These are phyloP conservation scores for Mortierella sp. DNA, from an alignment of 371 early-diverging fungal genomes.

Conservation along the genomic window DNA sequence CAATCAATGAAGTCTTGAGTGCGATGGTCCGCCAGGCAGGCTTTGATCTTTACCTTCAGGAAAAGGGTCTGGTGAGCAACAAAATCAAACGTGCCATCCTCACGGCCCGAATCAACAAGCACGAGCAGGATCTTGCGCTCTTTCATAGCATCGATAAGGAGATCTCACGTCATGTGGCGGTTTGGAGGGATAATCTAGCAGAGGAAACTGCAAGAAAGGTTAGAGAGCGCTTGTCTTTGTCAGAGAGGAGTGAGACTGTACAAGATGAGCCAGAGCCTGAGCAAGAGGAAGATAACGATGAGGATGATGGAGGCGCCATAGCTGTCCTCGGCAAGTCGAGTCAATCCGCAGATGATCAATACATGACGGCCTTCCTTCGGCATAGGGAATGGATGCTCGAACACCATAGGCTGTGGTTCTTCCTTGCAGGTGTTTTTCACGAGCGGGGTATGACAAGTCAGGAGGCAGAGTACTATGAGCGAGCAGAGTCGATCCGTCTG, in stretches of 20 bases:
- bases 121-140: slow-evolving; percentile 6
- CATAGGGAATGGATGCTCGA: slow-evolving; percentile 63
- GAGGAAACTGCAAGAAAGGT: slow-evolving; percentile 11
- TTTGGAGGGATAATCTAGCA: slow-evolving; percentile 24
- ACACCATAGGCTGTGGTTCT: slow-evolving; percentile 73
- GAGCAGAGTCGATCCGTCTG: slow-evolving; percentile 64
- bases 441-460: slow-evolving; percentile 52
- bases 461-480: slow-evolving; percentile 62
- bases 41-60: slow-evolving; percentile 25
- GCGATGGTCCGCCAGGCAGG: slow-evolving; percentile 61
- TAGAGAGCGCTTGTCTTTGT: not conserved
- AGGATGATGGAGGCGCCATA: not conserved
- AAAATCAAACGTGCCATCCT: slow-evolving; percentile 42
- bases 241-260: not conserved
- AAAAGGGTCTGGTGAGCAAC: slow-evolving; percentile 11
- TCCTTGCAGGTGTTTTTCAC: slow-evolving; percentile 68
- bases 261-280: slow-evolving; percentile 11
- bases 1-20: slow-evolving; percentile 61
- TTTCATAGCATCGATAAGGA: slow-evolving; percentile 21
- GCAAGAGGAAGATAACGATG: slow-evolving; percentile 17
- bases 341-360: slow-evolving; percentile 14
- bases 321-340: slow-evolving; percentile 2
- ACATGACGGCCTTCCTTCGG: slow-evolving; percentile 20
- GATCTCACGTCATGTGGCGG: slow-evolving; percentile 15
- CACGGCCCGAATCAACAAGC: slow-evolving; percentile 24